Conservation (phyloP, 225 moss, liverwort and hornwort genomes). For the Straminergon stramineum region DNA sequence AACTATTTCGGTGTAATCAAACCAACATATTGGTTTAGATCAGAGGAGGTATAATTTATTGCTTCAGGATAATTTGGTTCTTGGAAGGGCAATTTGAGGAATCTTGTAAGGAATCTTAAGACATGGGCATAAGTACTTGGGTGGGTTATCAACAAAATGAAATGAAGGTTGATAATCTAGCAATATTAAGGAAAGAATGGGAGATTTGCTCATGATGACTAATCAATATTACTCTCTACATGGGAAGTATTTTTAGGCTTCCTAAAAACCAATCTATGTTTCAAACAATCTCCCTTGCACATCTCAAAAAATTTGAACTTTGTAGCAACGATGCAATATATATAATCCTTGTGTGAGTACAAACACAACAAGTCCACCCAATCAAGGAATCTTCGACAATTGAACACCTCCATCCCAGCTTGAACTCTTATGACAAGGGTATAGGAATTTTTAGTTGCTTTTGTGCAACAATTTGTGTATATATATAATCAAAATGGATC, state of each 20-base stretch:
- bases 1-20: not conserved
- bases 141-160: not conserved
- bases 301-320: not conserved
- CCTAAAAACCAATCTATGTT: accelerated
- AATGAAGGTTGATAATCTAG: not conserved
- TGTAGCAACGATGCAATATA: not conserved
- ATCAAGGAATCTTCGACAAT: too few species aligned
- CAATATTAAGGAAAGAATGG: not conserved
- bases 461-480: too few species aligned
- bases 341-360: not conserved
- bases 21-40: too few species aligned
- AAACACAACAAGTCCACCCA: too few species aligned
- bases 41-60: not conserved
- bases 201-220: not conserved
- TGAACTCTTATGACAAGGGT: too few species aligned
- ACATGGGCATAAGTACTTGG: not conserved
- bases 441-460: too few species aligned
- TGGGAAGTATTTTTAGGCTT: accelerated
- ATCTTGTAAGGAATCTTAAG: not conserved
- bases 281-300: not conserved
- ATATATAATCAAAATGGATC: too few species aligned
- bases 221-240: not conserved
- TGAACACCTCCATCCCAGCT: accelerated
- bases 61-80: not conserved
- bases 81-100: not conserved